Evolutionary conservation across 2,329 filamentous ascomycete species (phyloP).

Genomic region (Colletotrichum sp.): DNA sequence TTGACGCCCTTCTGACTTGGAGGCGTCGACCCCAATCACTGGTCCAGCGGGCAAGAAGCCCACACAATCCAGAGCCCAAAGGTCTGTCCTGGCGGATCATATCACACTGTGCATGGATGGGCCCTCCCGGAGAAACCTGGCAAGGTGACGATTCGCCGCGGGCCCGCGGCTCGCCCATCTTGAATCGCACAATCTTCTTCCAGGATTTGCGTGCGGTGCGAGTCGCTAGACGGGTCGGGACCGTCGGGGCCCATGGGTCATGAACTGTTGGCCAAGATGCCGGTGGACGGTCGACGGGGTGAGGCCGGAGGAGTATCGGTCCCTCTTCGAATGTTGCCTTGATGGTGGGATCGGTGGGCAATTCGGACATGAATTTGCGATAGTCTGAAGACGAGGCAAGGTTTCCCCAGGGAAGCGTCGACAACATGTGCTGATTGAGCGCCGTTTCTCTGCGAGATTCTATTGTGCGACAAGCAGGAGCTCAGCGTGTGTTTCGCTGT

Average conservation of each 20-base stretch:
- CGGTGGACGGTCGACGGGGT: not conserved
- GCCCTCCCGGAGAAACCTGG: constrained; percentile 1
- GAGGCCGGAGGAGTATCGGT: not conserved
- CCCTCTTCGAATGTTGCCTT: not conserved
- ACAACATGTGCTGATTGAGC: not conserved
- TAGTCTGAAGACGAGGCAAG: not conserved
- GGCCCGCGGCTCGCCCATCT: constrained; percentile 8
- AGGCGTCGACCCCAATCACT: not conserved
- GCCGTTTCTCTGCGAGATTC: not conserved
- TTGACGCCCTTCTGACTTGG: not conserved
- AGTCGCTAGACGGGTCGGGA: not conserved
- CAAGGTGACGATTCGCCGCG: not conserved
- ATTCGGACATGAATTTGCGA: not conserved
- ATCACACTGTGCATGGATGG: constrained; percentile 14
- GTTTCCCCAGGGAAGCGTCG: not conserved
- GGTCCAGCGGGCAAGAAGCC: not conserved
- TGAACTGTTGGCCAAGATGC: not conserved
- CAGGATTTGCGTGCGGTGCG: not conserved
- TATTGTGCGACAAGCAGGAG: not conserved
- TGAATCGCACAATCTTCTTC: constrained; percentile 3
- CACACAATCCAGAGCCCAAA: not conserved
- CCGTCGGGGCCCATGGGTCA: not conserved
- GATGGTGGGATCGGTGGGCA: not conserved
- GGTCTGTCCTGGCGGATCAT: not conserved
- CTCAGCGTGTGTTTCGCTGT: not conserved